Evolutionary conservation across 192 early-diverging fungal genomes (phyloP).

Genomic region (Rhizophagus sp.): DNA sequence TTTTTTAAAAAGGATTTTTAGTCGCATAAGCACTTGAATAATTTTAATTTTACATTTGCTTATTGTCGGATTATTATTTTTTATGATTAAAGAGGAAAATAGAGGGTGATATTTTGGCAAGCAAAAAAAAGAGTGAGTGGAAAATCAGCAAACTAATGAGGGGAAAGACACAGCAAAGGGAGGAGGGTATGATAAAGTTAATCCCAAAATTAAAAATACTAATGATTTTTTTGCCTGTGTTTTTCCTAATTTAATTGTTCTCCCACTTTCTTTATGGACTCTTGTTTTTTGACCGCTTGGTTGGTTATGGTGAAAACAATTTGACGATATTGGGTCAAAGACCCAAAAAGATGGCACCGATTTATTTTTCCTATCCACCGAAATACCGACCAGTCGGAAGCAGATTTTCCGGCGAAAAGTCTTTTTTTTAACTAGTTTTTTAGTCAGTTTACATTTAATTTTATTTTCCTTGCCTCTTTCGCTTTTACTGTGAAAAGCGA

Average conservation of each 20-base stretch:
- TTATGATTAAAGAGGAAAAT: background rate
- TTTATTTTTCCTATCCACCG: constrained; percentile 20
- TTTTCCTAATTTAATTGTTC: constrained; percentile 2
- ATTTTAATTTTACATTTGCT: constrained; percentile 2
- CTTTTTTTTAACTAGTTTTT: constrained; percentile 8
- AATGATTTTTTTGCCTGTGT: constrained; percentile 20
- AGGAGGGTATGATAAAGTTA: background rate
- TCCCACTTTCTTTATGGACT: background rate
- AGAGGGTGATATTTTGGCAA: constrained; percentile 1
- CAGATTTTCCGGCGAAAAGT: constrained; percentile 22
- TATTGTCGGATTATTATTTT: background rate
- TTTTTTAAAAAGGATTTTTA: constrained; percentile 14
- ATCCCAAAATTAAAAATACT: constrained; percentile 1
- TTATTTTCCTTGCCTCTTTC: constrained; percentile 7
- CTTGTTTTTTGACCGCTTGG: background rate
- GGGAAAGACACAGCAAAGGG: background rate
- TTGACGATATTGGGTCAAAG: constrained; percentile 7
- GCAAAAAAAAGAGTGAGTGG: background rate
- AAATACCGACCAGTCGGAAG: constrained; percentile 26
- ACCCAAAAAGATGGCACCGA: constrained; percentile 15
- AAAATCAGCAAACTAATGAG: background rate
- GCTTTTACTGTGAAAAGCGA: constrained; percentile 2
- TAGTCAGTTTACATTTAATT: background rate
- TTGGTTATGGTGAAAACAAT: background rate
- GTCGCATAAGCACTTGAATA: background rate